Evolutionary conservation across 306 rosid species (phyloP).

Genomic region (Senna tora): DNA sequence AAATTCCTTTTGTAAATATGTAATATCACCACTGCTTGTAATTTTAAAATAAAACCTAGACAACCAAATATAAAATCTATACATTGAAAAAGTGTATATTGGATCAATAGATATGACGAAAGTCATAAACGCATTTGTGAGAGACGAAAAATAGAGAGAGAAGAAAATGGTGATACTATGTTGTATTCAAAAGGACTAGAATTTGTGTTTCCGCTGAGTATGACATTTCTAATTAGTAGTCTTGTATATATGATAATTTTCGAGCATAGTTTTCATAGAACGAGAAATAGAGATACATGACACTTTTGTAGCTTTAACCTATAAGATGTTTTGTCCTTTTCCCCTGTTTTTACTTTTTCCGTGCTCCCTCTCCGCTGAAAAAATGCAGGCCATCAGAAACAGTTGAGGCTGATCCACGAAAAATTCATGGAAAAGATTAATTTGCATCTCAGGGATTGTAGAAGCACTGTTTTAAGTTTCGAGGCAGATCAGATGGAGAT

Average conservation of each 20-base stretch:
- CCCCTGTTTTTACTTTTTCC: conserved; percentile 16
- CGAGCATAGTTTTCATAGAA: conserved; percentile 3
- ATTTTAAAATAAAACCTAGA: background rate
- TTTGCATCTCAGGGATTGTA: conserved; percentile 77
- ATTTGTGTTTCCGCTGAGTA: background rate
- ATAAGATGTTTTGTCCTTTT: conserved; percentile 17
- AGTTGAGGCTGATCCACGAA: conserved; percentile 66
- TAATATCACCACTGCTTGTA: background rate
- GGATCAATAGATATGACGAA: background rate
- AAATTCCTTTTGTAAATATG: conserved; percentile 14
- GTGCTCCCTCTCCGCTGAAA: conserved; percentile 22
- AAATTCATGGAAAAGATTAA: conserved; percentile 81
- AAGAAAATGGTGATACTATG: background rate
- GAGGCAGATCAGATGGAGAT: conserved; percentile 72
- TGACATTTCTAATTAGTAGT: background rate
- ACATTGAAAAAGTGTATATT: too few relatives aligned
- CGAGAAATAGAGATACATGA: background rate
- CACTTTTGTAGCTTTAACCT: background rate
- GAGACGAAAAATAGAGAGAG: background rate
- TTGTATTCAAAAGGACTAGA: background rate
- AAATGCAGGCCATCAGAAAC: conserved; percentile 67
- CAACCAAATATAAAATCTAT: background rate
- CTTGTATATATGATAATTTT: conserved; percentile 15
- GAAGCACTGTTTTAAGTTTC: conserved; percentile 62
- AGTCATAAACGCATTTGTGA: background rate